Evolutionary conservation across 1,284 basidiomycete species (phyloP).

Genomic region (Anthracocystis setariae): DNA sequence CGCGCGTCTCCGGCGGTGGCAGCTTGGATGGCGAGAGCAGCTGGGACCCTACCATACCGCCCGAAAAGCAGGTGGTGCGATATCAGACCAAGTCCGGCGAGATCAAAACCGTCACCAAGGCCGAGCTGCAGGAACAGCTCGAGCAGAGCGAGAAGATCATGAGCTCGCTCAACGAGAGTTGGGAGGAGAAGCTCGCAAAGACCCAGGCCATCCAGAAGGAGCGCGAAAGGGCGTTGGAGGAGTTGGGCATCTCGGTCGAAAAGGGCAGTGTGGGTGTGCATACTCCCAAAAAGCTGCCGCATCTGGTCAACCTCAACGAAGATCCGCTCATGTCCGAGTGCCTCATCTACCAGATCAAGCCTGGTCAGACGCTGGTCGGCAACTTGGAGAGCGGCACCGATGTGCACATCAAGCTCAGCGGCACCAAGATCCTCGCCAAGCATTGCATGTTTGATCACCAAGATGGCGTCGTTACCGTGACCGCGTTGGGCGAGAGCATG

Average conservation of each 20-base stretch:
- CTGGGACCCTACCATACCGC: conserved; percentile 88
- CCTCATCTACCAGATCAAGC: conserved; percentile 84
- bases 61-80: conserved; percentile 93
- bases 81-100: conserved; percentile 93
- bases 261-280: conserved; percentile 93
- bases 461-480: conserved; percentile 84
- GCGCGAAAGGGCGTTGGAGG: conserved; percentile 94
- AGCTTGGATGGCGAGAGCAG: conserved; percentile 73
- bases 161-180: conserved; percentile 94
- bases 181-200: conserved; percentile 93
- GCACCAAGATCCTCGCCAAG: conserved; percentile 87
- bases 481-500: conserved; percentile 80
- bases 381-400: conserved; percentile 33
- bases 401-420: conserved; percentile 83
- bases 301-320: conserved; percentile 65
- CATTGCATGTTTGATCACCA: conserved; percentile 91
- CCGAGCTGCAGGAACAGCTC: conserved; percentile 95
- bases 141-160: conserved; percentile 96
- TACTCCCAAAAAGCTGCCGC: conserved; percentile 85
- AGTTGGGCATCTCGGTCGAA: conserved; percentile 95
- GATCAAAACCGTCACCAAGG: conserved; percentile 94
- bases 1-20: conserved; percentile 52
- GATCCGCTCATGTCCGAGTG: conserved; percentile 71
- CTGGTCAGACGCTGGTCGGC: conserved; percentile 78
- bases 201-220: conserved; percentile 96